phyloP scores from a whole-genome alignment of 768 basidiomycete genomes.

The Lyophyllum decastes region DNA sequence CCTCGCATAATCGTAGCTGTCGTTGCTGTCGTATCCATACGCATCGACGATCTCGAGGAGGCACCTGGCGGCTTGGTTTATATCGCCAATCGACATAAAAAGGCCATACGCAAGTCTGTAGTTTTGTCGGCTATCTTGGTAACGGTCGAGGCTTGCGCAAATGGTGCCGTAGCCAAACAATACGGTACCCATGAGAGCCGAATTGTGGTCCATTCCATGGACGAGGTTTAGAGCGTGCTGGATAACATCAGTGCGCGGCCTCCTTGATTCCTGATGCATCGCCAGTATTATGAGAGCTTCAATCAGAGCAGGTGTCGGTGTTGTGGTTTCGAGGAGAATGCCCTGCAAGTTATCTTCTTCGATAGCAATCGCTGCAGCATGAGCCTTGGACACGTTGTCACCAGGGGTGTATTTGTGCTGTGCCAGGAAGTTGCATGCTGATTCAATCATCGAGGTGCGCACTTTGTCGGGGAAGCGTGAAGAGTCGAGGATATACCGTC shows the following conservation, averaged over 20 bases:
- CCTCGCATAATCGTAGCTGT: too few relatives aligned
- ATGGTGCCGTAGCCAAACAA: neutral
- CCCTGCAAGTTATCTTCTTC: neutral
- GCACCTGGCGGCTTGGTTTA: neutral
- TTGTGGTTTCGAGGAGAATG: neutral
- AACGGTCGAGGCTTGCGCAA: neutral
- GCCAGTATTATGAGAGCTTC: neutral
- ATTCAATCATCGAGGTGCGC: constrained; percentile 8
- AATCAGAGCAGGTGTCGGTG: neutral
- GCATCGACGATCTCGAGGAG: neutral
- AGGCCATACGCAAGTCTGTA: neutral
- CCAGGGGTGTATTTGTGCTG: constrained; percentile 12
- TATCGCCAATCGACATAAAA: neutral
- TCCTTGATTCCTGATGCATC: neutral
- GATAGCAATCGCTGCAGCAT: neutral
- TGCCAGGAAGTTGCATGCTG: constrained; percentile 15
- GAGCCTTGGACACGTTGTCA: constrained; percentile 7
- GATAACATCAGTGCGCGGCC: neutral
- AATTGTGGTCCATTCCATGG: neutral
- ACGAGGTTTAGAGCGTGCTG: neutral
- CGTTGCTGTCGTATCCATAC: too few relatives aligned
- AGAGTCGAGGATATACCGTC: constrained; percentile 16
- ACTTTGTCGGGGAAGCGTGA: constrained; percentile 6
- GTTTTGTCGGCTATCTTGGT: neutral
- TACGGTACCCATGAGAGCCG: neutral